Conservation (phyloP, 2,329 filamentous ascomycete genomes). For the Colletotrichum plurivorum region DNA sequence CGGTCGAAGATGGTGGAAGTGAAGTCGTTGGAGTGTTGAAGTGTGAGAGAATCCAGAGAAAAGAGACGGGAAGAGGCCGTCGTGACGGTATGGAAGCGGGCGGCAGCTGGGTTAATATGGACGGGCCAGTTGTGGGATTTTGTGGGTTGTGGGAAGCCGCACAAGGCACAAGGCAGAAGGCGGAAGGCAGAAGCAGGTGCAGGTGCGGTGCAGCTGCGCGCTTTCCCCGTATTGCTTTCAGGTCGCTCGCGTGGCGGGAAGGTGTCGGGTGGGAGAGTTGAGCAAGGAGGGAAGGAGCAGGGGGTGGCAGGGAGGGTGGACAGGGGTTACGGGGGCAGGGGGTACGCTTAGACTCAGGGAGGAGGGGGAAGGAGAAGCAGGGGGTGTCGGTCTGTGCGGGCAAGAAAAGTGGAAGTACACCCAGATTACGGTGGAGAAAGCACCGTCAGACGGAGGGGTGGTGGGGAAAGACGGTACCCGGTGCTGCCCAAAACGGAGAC, state of each 20-base stretch:
- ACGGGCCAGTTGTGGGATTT: conserved; percentile 23
- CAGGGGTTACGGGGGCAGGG: background rate
- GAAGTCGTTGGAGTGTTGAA: background rate
- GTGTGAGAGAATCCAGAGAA: background rate
- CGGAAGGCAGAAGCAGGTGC: conserved; percentile 25
- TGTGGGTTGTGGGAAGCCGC: conserved; percentile 19
- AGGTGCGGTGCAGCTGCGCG: background rate
- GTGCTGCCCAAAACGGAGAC: conserved; percentile 17
- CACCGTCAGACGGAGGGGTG: background rate
- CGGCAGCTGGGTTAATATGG: conserved; percentile 39
- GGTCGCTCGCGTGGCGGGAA: conserved; percentile 38
- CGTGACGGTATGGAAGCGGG: conserved; percentile 28
- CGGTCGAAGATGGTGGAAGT: background rate
- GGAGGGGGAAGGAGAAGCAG: conserved; percentile 2
- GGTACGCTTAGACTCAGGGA: conserved; percentile 10
- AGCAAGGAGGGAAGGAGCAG: conserved; percentile 23
- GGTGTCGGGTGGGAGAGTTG: conserved; percentile 17
- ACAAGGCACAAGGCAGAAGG: conserved; percentile 18
- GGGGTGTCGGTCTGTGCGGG: conserved; percentile 20
- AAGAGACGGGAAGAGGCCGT: conserved; percentile 16
- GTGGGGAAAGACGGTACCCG: background rate
- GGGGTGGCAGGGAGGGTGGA: background rate
- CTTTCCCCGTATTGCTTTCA: conserved; percentile 35
- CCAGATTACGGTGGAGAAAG: background rate
- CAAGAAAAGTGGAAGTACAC: background rate